These are phyloP conservation scores for Juglanconis oblonga DNA, from an alignment of 2,329 filamentous ascomycete genomes.

Conservation along the genomic window DNA sequence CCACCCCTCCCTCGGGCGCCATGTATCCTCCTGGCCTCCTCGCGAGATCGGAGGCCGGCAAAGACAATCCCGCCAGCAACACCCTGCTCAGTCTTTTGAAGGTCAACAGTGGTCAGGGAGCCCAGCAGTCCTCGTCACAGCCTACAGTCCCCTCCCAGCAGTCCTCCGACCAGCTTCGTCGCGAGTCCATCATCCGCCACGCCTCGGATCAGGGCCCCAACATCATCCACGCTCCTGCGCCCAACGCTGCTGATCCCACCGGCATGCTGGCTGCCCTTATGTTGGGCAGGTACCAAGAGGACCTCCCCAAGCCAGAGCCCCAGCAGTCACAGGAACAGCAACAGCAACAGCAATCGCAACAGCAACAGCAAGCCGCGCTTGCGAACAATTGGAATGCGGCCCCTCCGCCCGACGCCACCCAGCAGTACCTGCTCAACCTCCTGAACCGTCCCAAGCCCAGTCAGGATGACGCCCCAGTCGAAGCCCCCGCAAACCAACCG, in stretches of 20 bases:
- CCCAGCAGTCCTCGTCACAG: conserved; percentile 20
- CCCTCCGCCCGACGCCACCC: conserved; percentile 65
- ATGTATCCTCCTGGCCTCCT: conserved; percentile 38
- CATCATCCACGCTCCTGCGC: conserved; percentile 56
- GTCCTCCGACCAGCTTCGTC: conserved; percentile 24
- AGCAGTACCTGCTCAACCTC: conserved; percentile 81
- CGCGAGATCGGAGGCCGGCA: conserved; percentile 29
- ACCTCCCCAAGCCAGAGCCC: conserved; percentile 37
- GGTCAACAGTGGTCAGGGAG: conserved; percentile 44
- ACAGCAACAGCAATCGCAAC: conserved; percentile 14
- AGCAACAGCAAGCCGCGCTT: conserved; percentile 13
- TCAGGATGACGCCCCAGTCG: conserved; percentile 48
- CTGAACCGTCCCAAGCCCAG: conserved; percentile 74
- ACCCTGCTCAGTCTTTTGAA: conserved; percentile 58
- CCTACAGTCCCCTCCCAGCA: conserved; percentile 19
- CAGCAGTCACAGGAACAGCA: neutral
- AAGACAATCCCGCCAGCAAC: conserved; percentile 49
- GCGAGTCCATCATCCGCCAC: conserved; percentile 25
- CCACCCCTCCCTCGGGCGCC: conserved; percentile 40
- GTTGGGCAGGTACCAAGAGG: conserved; percentile 52
- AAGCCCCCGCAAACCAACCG: conserved; percentile 34
- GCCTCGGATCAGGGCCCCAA: conserved; percentile 26
- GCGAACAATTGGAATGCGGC: conserved; percentile 42
- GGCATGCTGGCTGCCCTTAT: conserved; percentile 60
- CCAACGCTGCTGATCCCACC: conserved; percentile 52